Evolutionary conservation across 352 stramenopile genomes (phyloP).

Genomic region (Pythium brassicae): DNA sequence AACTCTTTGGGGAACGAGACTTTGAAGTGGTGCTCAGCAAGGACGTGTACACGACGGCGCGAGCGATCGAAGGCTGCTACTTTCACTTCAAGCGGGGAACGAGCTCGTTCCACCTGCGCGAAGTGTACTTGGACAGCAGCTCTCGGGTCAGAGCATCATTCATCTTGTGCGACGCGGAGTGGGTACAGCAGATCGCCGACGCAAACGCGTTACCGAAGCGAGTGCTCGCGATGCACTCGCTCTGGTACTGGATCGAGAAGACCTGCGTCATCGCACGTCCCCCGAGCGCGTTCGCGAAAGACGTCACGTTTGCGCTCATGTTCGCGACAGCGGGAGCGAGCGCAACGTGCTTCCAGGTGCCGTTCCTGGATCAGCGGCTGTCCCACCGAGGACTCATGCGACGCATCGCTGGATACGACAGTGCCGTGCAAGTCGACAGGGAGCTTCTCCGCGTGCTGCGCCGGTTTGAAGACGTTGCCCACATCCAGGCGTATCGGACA

Average conservation of each 20-base stretch:
- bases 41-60: slow-evolving; percentile 24
- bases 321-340: too few relatives aligned
- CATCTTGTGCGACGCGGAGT: slow-evolving; percentile 23
- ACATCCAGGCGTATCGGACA: too few relatives aligned
- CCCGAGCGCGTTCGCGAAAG: slow-evolving; percentile 22
- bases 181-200: slow-evolving; percentile 21
- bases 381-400: too few relatives aligned
- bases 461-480: too few relatives aligned
- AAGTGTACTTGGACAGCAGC: slow-evolving; percentile 13
- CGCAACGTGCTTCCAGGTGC: background rate
- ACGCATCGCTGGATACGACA: too few relatives aligned
- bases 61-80: slow-evolving; percentile 17
- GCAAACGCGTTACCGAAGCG: slow-evolving; percentile 19
- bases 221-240: slow-evolving; percentile 29
- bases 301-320: too few relatives aligned
- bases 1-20: slow-evolving; percentile 38
- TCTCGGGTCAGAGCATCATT: slow-evolving; percentile 15
- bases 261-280: slow-evolving; percentile 36
- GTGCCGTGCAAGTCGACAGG: too few relatives aligned
- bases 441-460: too few relatives aligned
- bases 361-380: too few relatives aligned
- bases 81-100: slow-evolving; percentile 32
- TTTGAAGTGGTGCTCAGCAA: slow-evolving; percentile 40
- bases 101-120: slow-evolving; percentile 27
- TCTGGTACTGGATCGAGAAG: slow-evolving; percentile 49